Conservation (phyloP, 768 basidiomycete species). For the Galerina marginata region DNA sequence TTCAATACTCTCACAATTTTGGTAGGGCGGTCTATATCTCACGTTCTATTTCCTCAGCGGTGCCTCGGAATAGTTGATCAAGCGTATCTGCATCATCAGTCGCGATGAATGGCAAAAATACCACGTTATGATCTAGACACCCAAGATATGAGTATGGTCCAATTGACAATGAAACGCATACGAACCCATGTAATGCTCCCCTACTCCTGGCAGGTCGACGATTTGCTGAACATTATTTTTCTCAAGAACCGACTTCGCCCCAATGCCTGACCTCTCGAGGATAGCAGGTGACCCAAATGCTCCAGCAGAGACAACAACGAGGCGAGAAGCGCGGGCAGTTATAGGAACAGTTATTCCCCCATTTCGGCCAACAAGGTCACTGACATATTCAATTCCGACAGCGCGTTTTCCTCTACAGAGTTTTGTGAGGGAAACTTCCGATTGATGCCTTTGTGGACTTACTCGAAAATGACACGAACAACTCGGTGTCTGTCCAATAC, state of each 20-base stretch:
- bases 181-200: slow-evolving; percentile 67
- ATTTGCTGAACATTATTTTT: slow-evolving; percentile 51
- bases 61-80: slow-evolving; percentile 51
- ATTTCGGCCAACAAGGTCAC: slow-evolving; percentile 33
- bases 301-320: slow-evolving; percentile 57
- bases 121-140: slow-evolving; percentile 45
- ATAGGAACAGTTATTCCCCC: slow-evolving; percentile 20
- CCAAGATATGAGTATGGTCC: neutral
- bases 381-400: slow-evolving; percentile 58
- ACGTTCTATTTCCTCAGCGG: slow-evolving; percentile 47
- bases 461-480: slow-evolving; percentile 57
- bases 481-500: slow-evolving; percentile 49
- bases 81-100: slow-evolving; percentile 52
- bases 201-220: slow-evolving; percentile 77
- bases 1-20: neutral
- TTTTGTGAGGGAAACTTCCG: neutral
- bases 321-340: slow-evolving; percentile 42
- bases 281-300: slow-evolving; percentile 63
- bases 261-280: slow-evolving; percentile 66
- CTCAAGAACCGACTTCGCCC: slow-evolving; percentile 52
- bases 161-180: neutral
- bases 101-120: slow-evolving; percentile 47
- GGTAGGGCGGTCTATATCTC: slow-evolving; percentile 9
- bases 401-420: slow-evolving; percentile 43
- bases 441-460: slow-evolving; percentile 10